phyloP scores from a whole-genome alignment of 2,329 filamentous ascomycete species.

The Fonsecaea monophora region DNA sequence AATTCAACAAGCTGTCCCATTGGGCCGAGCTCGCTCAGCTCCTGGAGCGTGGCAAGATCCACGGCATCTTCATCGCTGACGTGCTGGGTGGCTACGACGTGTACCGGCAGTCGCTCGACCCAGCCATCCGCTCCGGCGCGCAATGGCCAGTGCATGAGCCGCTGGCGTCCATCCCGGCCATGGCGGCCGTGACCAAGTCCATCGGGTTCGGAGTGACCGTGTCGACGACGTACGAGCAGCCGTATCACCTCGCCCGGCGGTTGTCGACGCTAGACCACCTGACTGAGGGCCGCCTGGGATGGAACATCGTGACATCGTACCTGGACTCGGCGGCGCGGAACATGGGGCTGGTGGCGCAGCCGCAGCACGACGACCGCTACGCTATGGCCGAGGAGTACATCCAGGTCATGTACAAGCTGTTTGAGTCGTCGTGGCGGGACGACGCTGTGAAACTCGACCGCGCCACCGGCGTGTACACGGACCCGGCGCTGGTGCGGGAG shows the following conservation, averaged over 20 bases:
- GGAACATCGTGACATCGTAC: conserved; percentile 72
- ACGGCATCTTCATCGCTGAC: conserved; percentile 72
- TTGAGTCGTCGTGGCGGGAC: conserved; percentile 69
- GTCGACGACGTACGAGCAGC: conserved; percentile 72
- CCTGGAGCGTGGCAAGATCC: conserved; percentile 68
- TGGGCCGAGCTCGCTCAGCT: conserved; percentile 67
- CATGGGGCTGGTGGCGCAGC: conserved; percentile 63
- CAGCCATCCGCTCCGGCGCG: conserved; percentile 67
- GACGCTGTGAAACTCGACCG: conserved; percentile 69
- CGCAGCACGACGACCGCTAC: conserved; percentile 70
- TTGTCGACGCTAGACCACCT: conserved; percentile 72
- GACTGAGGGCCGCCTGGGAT: conserved; percentile 65
- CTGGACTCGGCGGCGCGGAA: conserved; percentile 71
- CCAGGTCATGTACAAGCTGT: conserved; percentile 27
- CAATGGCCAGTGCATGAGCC: conserved; percentile 78
- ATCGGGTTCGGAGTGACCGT: conserved; percentile 74
- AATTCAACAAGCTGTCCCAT: conserved; percentile 66
- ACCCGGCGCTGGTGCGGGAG: conserved; percentile 63
- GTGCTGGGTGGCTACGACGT: conserved; percentile 73
- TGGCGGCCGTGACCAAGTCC: conserved; percentile 71
- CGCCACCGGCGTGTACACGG: conserved; percentile 65
- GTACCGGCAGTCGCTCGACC: conserved; percentile 66
- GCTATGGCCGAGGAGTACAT: conserved; percentile 67
- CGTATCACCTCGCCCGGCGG: conserved; percentile 69
- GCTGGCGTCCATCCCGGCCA: conserved; percentile 66